Base-by-base conservation (phyloP, 148 eudicot species). In the Simmondsia chinensis region DNA sequence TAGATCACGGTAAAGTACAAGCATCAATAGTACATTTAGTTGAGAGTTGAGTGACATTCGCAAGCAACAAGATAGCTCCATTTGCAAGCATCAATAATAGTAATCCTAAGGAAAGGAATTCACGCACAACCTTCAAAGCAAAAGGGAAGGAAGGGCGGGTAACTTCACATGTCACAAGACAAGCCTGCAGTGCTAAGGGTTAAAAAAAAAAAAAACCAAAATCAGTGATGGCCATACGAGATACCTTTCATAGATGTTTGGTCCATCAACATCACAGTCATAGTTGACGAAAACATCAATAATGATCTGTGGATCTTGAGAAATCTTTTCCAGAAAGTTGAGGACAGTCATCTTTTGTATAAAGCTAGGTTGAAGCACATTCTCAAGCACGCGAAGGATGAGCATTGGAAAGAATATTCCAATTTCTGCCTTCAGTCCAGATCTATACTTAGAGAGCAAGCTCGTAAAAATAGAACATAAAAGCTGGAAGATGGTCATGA, bases 211-310 rank as follows among this genome's bases (percentile, higher is more conserved):
- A 45, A 50, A 55, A 56, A 7, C 21, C 36, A 33, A 26, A 28
- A 48, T 5, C 22, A 43, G 44, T 9, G 21, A 39, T 39, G 44
- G 54, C 18, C 32, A 57, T 25, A 22, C 20, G 19, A 49, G 13
- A 46, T 87, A 91, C 99, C 99, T 85, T 76, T 91, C 99, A 71
- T 79, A 91, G 38, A 86, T 82, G 69, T 91, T 91, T 28, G 95
- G 94, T 59, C 95, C 83, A 65, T 91, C 99, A 54, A 86, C 74
- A 63, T 91, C 99, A 64, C 99, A 91, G 44, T 91, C 99, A 50
- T 91, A 91, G 68, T 91, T 91, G 54, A 91, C 99, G 72, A 82
- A 91, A 50, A 79, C 64, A 56, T 91, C 99, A 57, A 91, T 58
- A 11, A 86, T 46, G 33, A 91, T 64, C 73, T 82, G 87, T 7